Percentiles rank a stretch among this genome's conserved stretches.
Evolutionary conservation across 495 filamentous ascomycete species (phyloP).

Genomic region (Neurospora sp.): DNA sequence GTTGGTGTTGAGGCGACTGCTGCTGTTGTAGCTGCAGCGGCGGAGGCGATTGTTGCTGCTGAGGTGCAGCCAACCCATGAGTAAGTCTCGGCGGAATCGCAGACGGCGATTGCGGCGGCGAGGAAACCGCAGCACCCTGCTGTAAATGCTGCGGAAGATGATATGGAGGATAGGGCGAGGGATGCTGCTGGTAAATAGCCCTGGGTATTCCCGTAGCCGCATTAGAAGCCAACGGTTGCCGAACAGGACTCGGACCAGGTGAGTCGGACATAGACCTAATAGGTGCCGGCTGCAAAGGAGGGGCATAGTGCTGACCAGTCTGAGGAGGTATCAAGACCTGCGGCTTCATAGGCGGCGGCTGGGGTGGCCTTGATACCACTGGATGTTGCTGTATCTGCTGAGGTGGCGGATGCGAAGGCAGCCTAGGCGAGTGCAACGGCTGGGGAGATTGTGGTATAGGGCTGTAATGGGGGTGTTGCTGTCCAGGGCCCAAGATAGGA

Average conservation of each 20-base stretch:
- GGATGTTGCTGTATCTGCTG: slow-evolving; percentile 11
- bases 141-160: slow-evolving; percentile 6
- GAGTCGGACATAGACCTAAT: slow-evolving; percentile 6
- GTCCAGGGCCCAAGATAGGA: slow-evolving; percentile 1
- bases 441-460: slow-evolving; percentile 10
- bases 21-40: not conserved
- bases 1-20: slow-evolving; percentile 8
- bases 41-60: slow-evolving; percentile 14
- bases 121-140: slow-evolving; percentile 4
- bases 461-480: slow-evolving; percentile 15
- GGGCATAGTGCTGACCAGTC: slow-evolving; percentile 23
- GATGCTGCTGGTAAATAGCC: slow-evolving; percentile 9
- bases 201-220: slow-evolving; percentile 1
- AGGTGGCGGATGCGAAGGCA: slow-evolving; percentile 10
- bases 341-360: slow-evolving; percentile 14
- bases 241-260: not conserved
- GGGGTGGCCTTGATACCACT: slow-evolving; percentile 13
- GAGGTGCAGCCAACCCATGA: slow-evolving; percentile 11
- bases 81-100: slow-evolving; percentile 6
- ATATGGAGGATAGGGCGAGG: slow-evolving; percentile 7
- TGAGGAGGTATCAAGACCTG: slow-evolving; percentile 31
- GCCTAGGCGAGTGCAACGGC: slow-evolving; percentile 5
- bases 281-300: slow-evolving; percentile 21
- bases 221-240: slow-evolving; percentile 3
- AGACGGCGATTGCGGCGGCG: slow-evolving; percentile 20